Evolutionary conservation across 345 rosid species (phyloP).

Genomic region (Salix purpurea): DNA sequence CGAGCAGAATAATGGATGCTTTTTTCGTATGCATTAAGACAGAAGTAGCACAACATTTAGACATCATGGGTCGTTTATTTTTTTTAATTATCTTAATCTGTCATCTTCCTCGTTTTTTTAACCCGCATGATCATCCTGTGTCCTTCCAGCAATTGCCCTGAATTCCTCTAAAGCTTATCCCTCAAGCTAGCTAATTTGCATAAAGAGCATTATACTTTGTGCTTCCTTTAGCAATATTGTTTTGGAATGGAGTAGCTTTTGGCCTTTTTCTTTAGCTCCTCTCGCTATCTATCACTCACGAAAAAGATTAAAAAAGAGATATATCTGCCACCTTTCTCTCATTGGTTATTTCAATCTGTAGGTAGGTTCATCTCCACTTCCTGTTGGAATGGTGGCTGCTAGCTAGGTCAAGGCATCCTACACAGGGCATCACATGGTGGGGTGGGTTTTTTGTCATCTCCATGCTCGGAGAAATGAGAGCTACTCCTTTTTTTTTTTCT

Average conservation of each 20-base stretch:
- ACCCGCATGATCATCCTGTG: neutral
- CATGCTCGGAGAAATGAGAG: slow-evolving; percentile 12
- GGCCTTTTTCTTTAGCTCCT: slow-evolving; percentile 20
- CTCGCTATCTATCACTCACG: slow-evolving; percentile 3
- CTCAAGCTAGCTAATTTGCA: neutral
- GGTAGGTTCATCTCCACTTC: slow-evolving; percentile 20
- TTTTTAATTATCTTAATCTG: neutral
- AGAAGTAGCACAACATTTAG: slow-evolving; percentile 5
- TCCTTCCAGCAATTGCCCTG: neutral
- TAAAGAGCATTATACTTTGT: slow-evolving; percentile 14
- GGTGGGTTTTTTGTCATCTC: slow-evolving; percentile 16
- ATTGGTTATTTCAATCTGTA: neutral
- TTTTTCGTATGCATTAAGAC: slow-evolving; percentile 20
- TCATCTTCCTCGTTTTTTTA: slow-evolving; percentile 7
- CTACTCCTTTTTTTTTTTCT: slow-evolving; percentile 9
- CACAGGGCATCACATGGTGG: slow-evolving; percentile 38
- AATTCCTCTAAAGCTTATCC: slow-evolving; percentile 2
- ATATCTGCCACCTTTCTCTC: slow-evolving; percentile 7
- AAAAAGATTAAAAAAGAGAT: neutral
- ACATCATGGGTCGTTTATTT: slow-evolving; percentile 13
- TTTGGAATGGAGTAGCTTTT: slow-evolving; percentile 17
- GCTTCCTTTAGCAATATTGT: slow-evolving; percentile 2
- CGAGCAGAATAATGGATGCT: slow-evolving; percentile 1
- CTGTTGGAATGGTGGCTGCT: slow-evolving; percentile 28
- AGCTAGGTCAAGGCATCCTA: slow-evolving; percentile 34